Evolutionary conservation across 2,329 filamentous ascomycete species (phyloP).

Genomic region (Cercospora janseana): DNA sequence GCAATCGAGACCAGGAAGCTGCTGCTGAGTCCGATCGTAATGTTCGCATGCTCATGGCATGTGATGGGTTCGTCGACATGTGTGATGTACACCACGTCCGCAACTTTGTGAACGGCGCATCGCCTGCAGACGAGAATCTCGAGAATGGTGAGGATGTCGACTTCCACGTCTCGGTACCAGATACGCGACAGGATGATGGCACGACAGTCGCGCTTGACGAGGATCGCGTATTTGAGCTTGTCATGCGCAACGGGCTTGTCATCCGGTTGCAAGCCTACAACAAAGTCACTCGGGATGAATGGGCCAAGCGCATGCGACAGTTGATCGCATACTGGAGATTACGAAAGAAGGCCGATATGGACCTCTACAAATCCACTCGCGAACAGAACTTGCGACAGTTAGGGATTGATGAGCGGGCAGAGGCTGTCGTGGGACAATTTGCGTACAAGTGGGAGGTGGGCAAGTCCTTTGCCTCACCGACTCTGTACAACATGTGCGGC

Average conservation of each 20-base stretch:
- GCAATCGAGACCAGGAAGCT: slow-evolving; percentile 58
- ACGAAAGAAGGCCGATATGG: slow-evolving; percentile 56
- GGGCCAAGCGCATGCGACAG: slow-evolving; percentile 58
- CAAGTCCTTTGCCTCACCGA: slow-evolving; percentile 60
- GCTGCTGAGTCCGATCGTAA: slow-evolving; percentile 59
- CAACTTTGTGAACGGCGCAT: slow-evolving; percentile 53
- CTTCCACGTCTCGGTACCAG: slow-evolving; percentile 45
- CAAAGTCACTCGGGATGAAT: slow-evolving; percentile 57
- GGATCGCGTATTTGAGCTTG: slow-evolving; percentile 60
- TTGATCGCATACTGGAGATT: slow-evolving; percentile 62
- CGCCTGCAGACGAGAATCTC: slow-evolving; percentile 53
- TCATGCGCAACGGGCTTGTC: slow-evolving; percentile 60
- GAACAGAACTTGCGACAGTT: slow-evolving; percentile 58
- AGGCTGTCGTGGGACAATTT: slow-evolving; percentile 65
- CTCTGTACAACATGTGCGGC: slow-evolving; percentile 68
- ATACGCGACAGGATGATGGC: slow-evolving; percentile 50
- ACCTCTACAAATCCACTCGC: slow-evolving; percentile 57
- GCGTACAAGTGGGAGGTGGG: slow-evolving; percentile 67
- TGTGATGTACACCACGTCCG: slow-evolving; percentile 58
- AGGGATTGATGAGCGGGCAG: slow-evolving; percentile 64
- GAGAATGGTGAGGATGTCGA: slow-evolving; percentile 56
- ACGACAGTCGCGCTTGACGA: slow-evolving; percentile 54
- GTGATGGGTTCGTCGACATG: slow-evolving; percentile 65
- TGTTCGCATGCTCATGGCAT: slow-evolving; percentile 55
- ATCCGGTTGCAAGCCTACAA: slow-evolving; percentile 59